Percentiles rank a stretch among this genome's conserved stretches.
phyloP scores from a whole-genome alignment of 2,329 filamentous ascomycete genomes.

The Cercospora brassicicola region DNA sequence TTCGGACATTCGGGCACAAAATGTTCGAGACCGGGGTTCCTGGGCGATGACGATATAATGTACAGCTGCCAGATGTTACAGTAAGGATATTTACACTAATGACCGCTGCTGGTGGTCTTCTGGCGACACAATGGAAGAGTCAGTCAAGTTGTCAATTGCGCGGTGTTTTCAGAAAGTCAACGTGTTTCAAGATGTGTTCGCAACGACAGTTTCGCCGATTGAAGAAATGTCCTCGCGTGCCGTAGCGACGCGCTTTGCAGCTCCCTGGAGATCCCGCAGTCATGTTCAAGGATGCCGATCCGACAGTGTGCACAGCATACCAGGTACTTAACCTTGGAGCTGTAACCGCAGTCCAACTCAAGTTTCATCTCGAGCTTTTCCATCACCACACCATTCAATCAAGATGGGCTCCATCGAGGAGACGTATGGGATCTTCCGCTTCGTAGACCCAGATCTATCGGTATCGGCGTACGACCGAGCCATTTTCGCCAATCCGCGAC shows the following conservation, averaged over 20 bases:
- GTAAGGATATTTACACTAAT: neutral
- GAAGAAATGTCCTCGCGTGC: too few relatives aligned
- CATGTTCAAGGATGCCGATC: neutral
- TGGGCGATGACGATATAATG: neutral
- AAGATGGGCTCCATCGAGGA: neutral
- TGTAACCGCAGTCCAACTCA: neutral
- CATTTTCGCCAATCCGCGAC: constrained; percentile 21
- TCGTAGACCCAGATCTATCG: constrained; percentile 24
- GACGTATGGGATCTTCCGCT: constrained; percentile 16
- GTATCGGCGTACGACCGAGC: constrained; percentile 17
- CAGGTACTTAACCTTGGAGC: neutral
- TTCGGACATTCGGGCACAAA: neutral
- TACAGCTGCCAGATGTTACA: neutral
- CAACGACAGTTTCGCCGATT: too few relatives aligned
- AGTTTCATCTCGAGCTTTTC: neutral
- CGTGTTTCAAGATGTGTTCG: too few relatives aligned
- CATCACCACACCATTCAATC: neutral
- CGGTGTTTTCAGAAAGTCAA: too few relatives aligned
- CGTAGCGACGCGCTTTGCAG: neutral
- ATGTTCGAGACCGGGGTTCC: neutral
- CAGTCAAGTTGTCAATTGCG: neutral
- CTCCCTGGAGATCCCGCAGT: neutral
- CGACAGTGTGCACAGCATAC: neutral
- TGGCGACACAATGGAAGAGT: neutral
- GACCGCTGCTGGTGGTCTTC: neutral